Evolutionary conservation across 2,329 filamentous ascomycete genomes (phyloP), one percentile per base, ranked within the genome.

Genomic region (Arachnopeziza araneosa): DNA sequence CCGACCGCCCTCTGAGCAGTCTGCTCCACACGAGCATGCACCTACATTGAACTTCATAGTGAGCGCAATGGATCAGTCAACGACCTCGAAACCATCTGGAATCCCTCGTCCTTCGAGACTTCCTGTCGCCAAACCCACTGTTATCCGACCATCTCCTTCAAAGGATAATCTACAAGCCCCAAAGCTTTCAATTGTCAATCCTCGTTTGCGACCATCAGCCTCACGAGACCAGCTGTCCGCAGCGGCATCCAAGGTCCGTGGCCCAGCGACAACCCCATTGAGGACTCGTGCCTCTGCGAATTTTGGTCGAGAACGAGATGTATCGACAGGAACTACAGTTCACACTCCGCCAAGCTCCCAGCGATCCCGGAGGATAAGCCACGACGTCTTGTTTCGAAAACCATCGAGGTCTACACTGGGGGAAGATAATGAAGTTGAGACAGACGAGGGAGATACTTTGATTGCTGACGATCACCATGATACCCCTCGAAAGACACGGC

Each of bases 71-170:
- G 70, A 72, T 55, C 68, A 64, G 48, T 64, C 66, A 50, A 59
- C 66, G 19, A 64, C 62, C 30, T 60, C 52, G 10, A 64, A 62
- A 44, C 68, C 68, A 21, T 70, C 67, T 54, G 67, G 63, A 14
- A 75, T 84, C 55, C 82, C 82, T 60, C 76, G 81, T 52, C 75
- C 77, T 51, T 84, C 82, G 23, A 78, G 79, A 64, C 74, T 85
- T 53, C 82, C 82, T 14, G 73, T 83, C 62, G 80, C 77, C 61
- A 76, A 51, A 73, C 22, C 54, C 32, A 75, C 50, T 66, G 68
- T 50, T 67, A 73, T 82, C 58, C 77, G 77, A 56, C 72, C 78
- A 19, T 75, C 79, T 55, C 76, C 73, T 8, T 81, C 79, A 9
- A 75, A 74, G 66, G 80, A 81, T 44, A 77, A 75, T 62, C 69